phyloP scores from a whole-genome alignment of 2,329 filamentous ascomycete genomes.

The Neofusicoccum sp. region DNA sequence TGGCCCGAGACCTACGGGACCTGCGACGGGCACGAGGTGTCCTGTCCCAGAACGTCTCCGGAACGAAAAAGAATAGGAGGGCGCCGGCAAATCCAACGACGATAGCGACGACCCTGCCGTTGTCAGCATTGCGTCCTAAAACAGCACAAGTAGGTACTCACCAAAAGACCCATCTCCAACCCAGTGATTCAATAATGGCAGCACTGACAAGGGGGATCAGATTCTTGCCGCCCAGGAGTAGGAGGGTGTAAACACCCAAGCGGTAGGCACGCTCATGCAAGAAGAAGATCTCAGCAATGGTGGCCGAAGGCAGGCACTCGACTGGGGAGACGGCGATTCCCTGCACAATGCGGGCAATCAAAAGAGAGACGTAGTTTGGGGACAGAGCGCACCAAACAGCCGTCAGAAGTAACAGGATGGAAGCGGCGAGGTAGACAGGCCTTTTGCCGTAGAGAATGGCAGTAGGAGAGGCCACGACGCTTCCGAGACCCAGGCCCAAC shows the following conservation, averaged over 20 bases:
- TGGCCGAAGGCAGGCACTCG: slow-evolving; percentile 89
- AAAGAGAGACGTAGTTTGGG: slow-evolving; percentile 75
- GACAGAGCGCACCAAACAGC: slow-evolving; percentile 86
- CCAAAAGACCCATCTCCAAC: slow-evolving; percentile 93
- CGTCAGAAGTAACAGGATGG: slow-evolving; percentile 74
- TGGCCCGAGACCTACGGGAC: background rate
- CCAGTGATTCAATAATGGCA: slow-evolving; percentile 73
- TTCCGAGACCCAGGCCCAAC: slow-evolving; percentile 87
- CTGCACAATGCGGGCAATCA: slow-evolving; percentile 82
- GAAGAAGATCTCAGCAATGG: slow-evolving; percentile 95
- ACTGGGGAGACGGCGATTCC: slow-evolving; percentile 87
- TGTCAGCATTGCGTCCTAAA: background rate
- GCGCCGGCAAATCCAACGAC: slow-evolving; percentile 70
- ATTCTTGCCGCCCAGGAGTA: slow-evolving; percentile 90
- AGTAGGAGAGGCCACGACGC: slow-evolving; percentile 82
- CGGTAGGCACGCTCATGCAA: slow-evolving; percentile 91
- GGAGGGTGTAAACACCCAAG: slow-evolving; percentile 87
- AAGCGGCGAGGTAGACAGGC: slow-evolving; percentile 80
- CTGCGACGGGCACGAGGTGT: slow-evolving; percentile 59
- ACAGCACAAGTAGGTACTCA: slow-evolving; percentile 42
- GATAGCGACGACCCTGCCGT: slow-evolving; percentile 73
- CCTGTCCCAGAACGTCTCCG: slow-evolving; percentile 95
- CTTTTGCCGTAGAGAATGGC: slow-evolving; percentile 90
- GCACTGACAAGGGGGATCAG: slow-evolving; percentile 85
- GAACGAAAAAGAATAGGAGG: slow-evolving; percentile 85